phyloP scores from a whole-genome alignment of 148 eudicot genomes.

The Fagopyrum tataricum region DNA sequence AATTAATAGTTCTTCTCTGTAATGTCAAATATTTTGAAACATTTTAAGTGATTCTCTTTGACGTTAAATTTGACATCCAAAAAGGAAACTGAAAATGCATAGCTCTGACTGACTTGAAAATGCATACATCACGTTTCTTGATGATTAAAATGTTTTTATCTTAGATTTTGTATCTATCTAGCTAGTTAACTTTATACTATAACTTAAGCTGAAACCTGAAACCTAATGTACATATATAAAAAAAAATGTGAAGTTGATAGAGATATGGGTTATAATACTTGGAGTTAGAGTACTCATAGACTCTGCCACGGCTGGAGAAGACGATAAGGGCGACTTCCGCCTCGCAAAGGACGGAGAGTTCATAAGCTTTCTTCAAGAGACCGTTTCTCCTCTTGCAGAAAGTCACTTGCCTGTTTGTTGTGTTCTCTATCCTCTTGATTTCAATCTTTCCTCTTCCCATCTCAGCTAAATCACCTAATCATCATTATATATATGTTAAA shows the following conservation, averaged over 20 bases:
- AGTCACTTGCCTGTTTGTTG: constrained; percentile 24
- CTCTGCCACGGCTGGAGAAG: constrained; percentile 27
- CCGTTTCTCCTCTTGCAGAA: constrained; percentile 31
- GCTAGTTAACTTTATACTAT: not conserved
- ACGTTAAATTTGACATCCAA: not conserved
- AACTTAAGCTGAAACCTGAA: not conserved
- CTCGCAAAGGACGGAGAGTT: constrained; percentile 23
- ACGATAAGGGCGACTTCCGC: constrained; percentile 27
- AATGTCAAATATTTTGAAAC: not conserved
- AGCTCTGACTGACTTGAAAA: constrained; percentile 6
- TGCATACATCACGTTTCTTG: not conserved
- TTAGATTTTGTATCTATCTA: not conserved
- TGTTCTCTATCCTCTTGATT: constrained; percentile 29
- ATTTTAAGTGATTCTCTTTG: not conserved
- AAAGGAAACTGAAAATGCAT: not conserved
- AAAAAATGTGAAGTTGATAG: not conserved
- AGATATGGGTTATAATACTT: not conserved
- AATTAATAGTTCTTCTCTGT: constrained; percentile 1
- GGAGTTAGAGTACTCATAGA: constrained; percentile 20
- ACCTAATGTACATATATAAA: not conserved
- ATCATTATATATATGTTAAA: not conserved
- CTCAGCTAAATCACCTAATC: not conserved
- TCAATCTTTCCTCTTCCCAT: constrained; percentile 29
- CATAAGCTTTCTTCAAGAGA: constrained; percentile 27
- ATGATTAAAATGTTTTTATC: not conserved